These are phyloP conservation scores for Umbelopsis sp. DNA, from an alignment of 371 early-diverging fungal species.

Conservation along the genomic window DNA sequence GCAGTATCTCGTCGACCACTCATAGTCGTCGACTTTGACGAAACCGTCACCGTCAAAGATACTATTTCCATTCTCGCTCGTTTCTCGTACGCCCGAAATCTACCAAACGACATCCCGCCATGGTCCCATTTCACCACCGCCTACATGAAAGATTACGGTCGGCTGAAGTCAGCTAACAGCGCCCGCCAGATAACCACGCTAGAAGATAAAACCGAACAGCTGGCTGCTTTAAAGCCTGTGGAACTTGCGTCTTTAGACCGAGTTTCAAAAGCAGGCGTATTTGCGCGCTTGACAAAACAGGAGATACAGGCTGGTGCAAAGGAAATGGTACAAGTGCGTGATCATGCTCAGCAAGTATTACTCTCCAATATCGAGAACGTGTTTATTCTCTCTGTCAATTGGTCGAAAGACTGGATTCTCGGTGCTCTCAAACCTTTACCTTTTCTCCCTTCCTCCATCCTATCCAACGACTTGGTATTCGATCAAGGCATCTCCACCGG, in stretches of 20 bases:
- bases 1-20: conserved; percentile 22
- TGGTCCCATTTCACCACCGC: conserved; percentile 42
- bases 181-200: neutral
- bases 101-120: conserved; percentile 18
- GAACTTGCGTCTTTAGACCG: conserved; percentile 40
- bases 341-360: conserved; percentile 23
- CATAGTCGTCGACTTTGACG: conserved; percentile 47
- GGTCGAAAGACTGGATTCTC: conserved; percentile 56
- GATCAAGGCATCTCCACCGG: conserved; percentile 31
- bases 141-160: conserved; percentile 41
- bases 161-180: conserved; percentile 13
- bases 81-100: conserved; percentile 24
- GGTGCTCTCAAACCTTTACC: conserved; percentile 29
- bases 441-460: conserved; percentile 28
- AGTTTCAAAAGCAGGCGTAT: conserved; percentile 31
- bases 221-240: conserved; percentile 11
- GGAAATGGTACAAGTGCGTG: conserved; percentile 15
- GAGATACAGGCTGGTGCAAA: conserved; percentile 5
- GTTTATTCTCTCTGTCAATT: conserved; percentile 41
- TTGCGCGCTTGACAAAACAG: conserved; percentile 31
- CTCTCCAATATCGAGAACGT: conserved; percentile 18
- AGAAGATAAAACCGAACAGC: neutral
- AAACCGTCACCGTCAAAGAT: conserved; percentile 43
- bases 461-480: conserved; percentile 40
- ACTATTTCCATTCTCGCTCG: conserved; percentile 41